These are phyloP conservation scores for Paracoccidioides brasiliensis DNA, from an alignment of 2,329 filamentous ascomycete species.

Conservation along the genomic window DNA sequence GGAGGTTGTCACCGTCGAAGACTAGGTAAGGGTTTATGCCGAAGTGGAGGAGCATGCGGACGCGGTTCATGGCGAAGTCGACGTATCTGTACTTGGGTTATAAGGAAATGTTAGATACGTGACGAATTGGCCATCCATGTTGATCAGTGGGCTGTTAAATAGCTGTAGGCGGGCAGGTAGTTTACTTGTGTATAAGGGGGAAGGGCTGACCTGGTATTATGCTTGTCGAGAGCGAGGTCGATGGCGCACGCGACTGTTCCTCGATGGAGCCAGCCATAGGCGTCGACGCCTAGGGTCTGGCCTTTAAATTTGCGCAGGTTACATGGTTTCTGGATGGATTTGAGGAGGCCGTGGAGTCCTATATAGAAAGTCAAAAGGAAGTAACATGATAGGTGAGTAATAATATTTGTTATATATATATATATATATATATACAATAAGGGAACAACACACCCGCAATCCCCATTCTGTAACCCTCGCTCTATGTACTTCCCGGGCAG, in stretches of 20 bases:
- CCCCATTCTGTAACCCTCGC: slow-evolving; percentile 22
- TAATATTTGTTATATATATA: not conserved
- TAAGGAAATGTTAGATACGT: not conserved
- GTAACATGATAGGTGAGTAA: not conserved
- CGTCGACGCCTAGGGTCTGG: slow-evolving; percentile 86
- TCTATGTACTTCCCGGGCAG: not conserved
- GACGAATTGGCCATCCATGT: too few species aligned
- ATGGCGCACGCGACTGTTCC: slow-evolving; percentile 82
- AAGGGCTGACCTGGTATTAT: slow-evolving; percentile 61
- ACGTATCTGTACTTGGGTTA: slow-evolving; percentile 52
- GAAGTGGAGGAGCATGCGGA: slow-evolving; percentile 88
- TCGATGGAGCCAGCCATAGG: slow-evolving; percentile 95
- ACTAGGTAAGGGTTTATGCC: slow-evolving; percentile 89
- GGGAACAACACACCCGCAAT: slow-evolving; percentile 26
- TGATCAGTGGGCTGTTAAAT: too few species aligned
- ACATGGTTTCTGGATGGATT: slow-evolving; percentile 85
- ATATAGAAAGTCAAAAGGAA: not conserved
- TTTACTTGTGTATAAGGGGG: not conserved
- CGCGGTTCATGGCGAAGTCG: slow-evolving; percentile 77
- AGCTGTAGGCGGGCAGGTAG: too few species aligned
- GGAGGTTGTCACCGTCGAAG: slow-evolving; percentile 90
- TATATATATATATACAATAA: slow-evolving; percentile 1
- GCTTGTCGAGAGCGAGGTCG: slow-evolving; percentile 77
- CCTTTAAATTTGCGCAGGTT: slow-evolving; percentile 78
- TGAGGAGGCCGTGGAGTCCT: slow-evolving; percentile 83